Evolutionary conservation across 2,329 filamentous ascomycete genomes (phyloP), one percentile per base, ranked within the genome.

Genomic region (Daldinia sp.): DNA sequence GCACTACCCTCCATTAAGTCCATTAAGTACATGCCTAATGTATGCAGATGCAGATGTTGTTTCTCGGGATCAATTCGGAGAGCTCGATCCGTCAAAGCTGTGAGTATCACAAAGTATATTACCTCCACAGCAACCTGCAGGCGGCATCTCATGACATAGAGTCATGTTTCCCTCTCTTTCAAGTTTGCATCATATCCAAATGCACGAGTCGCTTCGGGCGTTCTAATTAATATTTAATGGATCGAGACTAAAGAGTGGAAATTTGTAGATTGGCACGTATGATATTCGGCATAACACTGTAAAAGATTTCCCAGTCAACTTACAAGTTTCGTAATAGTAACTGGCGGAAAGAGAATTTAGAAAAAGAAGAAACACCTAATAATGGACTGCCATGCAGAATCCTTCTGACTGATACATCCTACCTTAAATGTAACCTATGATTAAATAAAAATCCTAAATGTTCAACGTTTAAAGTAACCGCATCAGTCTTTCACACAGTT

Each of bases 381-480:
- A 26, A 13, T 46, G 10, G 20, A 26, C 5, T 10, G 20, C 23
- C 15, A 37, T 61, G 26, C 18, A 18, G 7, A 50, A 65, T 60
- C 33, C 57, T 60, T 26, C 44, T 61, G 56, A 33, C n/a, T 18
- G 33, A 37, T 51, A 44, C 13, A 44, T 37, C 53, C 57, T 37
- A 55, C 23, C 26, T 28, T 18, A 42, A 28, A 44, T 44, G 51
- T 37, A 35, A 41, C 20, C 20, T 23, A 23, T 26, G 7, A 4
- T 28, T 50, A 50, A 50, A 50, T 20, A 9, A 50, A 28, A 3
- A 28, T 28, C 33, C 33, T 2, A 35, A 35, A 35, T 9, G 7
- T 35, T 35, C 33, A 9, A 9, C 7, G 33, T 35, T 9, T 10
- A 35, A 35, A 6, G 30, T 33, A 9, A 33, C 7, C 20, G 13